phyloP scores from a whole-genome alignment of 805 yeast species.

The Candida tammaniensis region DNA sequence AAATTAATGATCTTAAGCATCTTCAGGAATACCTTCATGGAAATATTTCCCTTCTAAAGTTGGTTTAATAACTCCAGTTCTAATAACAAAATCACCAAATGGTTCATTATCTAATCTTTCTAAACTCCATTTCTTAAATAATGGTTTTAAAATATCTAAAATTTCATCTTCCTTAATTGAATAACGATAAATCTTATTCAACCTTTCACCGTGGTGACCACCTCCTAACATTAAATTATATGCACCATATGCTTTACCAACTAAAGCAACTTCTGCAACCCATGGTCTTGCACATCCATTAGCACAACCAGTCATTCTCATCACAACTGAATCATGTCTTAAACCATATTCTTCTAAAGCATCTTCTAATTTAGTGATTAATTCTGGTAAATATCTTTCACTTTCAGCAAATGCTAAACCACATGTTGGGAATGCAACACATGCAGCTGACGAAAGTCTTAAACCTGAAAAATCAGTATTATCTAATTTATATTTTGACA shows the following conservation, averaged over 20 bases:
- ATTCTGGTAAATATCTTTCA: conserved; percentile 84
- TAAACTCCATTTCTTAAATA: conserved; percentile 91
- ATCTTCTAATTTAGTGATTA: conserved; percentile 78
- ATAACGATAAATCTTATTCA: conserved; percentile 84
- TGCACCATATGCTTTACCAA: conserved; percentile 92
- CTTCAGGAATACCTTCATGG: conserved; percentile 92
- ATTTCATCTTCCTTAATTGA: conserved; percentile 91
- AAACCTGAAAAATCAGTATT: conserved; percentile 79
- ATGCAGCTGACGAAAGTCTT: conserved; percentile 88
- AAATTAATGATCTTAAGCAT: conserved; percentile 35
- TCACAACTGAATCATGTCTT: conserved; percentile 89
- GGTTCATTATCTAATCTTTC: conserved; percentile 92
- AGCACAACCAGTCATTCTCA: conserved; percentile 99
- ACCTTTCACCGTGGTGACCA: conserved; percentile 88
- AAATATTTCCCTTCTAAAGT: conserved; percentile 88
- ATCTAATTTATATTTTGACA: conserved; percentile 76
- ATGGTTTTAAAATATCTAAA: conserved; percentile 68
- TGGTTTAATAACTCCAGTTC: conserved; percentile 84
- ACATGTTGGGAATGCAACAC: conserved; percentile 98
- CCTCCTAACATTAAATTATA: conserved; percentile 95
- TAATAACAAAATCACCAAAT: conserved; percentile 88
- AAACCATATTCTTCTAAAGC: conserved; percentile 88
- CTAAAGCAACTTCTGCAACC: conserved; percentile 93
- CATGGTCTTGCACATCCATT: conserved; percentile 99
- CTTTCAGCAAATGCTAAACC: conserved; percentile 99